These are phyloP conservation scores for Phaeosphaeriaceae sp. DNA, from an alignment of 2,329 filamentous ascomycete genomes.

Conservation along the genomic window DNA sequence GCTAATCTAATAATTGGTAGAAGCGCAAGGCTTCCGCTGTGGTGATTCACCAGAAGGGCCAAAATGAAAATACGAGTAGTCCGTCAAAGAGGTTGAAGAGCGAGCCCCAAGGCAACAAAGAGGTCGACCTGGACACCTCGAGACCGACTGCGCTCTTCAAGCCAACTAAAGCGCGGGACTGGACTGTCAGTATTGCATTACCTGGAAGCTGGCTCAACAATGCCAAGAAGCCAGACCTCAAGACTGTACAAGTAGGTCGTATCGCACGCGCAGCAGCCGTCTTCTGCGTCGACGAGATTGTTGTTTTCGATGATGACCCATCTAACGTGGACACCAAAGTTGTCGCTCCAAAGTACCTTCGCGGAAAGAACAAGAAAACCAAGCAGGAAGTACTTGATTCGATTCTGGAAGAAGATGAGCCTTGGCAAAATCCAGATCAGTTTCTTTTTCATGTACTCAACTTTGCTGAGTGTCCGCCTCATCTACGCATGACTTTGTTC, in stretches of 20 bases:
- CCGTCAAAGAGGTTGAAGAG: slow-evolving; percentile 25
- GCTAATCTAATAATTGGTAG: slow-evolving; percentile 7
- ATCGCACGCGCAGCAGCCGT: slow-evolving; percentile 82
- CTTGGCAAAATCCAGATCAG: slow-evolving; percentile 75
- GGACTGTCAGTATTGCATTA: slow-evolving; percentile 79
- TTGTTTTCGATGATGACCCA: slow-evolving; percentile 79
- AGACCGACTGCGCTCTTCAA: slow-evolving; percentile 74
- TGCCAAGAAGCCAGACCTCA: slow-evolving; percentile 74
- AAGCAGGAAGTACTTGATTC: slow-evolving; percentile 51
- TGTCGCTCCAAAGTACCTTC: slow-evolving; percentile 26
- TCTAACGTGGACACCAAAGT: slow-evolving; percentile 31
- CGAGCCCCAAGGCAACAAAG: slow-evolving; percentile 12
- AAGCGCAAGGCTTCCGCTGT: slow-evolving; percentile 32
- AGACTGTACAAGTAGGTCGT: slow-evolving; percentile 73
- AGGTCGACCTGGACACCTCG: slow-evolving; percentile 59
- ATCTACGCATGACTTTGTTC: slow-evolving; percentile 78
- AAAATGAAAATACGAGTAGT: slow-evolving; percentile 3
- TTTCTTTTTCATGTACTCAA: slow-evolving; percentile 80
- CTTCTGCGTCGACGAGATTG: slow-evolving; percentile 83
- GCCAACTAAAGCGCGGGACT: slow-evolving; percentile 67
- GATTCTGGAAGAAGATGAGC: slow-evolving; percentile 53
- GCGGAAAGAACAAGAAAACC: slow-evolving; percentile 51
- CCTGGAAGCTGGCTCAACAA: slow-evolving; percentile 73
- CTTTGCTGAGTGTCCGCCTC: slow-evolving; percentile 84
- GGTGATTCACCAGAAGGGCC: slow-evolving; percentile 22